Evolutionary conservation across 2,329 filamentous ascomycete species (phyloP).

Genomic region (Ophiocordyceps camponoti-saundersi): DNA sequence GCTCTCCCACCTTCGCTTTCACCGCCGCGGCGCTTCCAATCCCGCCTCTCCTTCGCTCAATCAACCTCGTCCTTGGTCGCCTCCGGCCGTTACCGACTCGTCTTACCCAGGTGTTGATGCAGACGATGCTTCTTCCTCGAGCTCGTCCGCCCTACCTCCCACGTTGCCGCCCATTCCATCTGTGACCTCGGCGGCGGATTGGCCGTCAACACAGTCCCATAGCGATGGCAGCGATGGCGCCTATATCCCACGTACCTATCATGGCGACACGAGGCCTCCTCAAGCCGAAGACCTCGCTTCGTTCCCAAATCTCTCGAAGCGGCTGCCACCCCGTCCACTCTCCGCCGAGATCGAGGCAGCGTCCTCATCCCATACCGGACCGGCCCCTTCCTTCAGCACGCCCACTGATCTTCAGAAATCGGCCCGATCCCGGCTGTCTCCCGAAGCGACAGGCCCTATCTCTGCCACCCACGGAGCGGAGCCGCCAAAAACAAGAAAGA

Average conservation of each 20-base stretch:
- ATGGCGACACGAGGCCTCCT: slow-evolving; percentile 16
- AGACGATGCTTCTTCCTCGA: slow-evolving; percentile 18
- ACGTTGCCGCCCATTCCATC: slow-evolving; percentile 32
- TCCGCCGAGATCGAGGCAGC: neutral
- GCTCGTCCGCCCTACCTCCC: slow-evolving; percentile 24
- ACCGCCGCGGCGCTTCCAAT: slow-evolving; percentile 38
- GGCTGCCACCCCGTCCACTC: neutral
- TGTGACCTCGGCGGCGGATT: slow-evolving; percentile 21
- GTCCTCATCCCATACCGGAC: slow-evolving; percentile 10
- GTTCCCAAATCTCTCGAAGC: neutral
- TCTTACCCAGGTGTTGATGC: slow-evolving; percentile 23
- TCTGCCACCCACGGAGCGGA: slow-evolving; percentile 17
- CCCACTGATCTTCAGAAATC: slow-evolving; percentile 33
- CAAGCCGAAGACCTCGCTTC: neutral
- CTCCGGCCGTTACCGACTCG: slow-evolving; percentile 18
- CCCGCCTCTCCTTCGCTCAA: slow-evolving; percentile 36
- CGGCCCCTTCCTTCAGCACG: slow-evolving; percentile 16
- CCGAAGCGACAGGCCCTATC: slow-evolving; percentile 17
- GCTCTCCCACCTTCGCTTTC: slow-evolving; percentile 40
- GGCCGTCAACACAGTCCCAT: neutral
- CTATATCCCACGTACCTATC: slow-evolving; percentile 30
- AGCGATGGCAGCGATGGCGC: neutral
- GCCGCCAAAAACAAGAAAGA: slow-evolving; percentile 30
- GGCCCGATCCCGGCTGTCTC: slow-evolving; percentile 20
- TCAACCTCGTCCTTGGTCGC: slow-evolving; percentile 21